Conservation (phyloP, 2,329 filamentous ascomycete species). For the Curvularia sp. region DNA sequence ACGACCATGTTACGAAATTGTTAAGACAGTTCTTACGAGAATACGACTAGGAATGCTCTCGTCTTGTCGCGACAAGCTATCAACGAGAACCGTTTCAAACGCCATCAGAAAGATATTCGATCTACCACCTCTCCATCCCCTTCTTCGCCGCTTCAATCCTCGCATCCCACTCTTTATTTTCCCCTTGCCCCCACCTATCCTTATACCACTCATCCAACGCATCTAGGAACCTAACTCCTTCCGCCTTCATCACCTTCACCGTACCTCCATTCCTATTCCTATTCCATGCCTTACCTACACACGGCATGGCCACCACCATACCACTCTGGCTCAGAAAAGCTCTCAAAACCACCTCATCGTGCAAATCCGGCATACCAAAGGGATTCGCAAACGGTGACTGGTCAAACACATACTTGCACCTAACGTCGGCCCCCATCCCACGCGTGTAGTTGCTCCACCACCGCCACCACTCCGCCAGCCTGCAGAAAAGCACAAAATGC, state of each 20-base stretch:
- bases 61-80: background rate
- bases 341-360: background rate
- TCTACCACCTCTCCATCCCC: slow-evolving; percentile 16
- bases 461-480: slow-evolving; percentile 28
- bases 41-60: background rate
- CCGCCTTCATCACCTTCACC: slow-evolving; percentile 7
- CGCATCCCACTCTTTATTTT: slow-evolving; percentile 3
- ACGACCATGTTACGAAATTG: background rate
- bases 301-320: slow-evolving; percentile 11
- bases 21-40: background rate
- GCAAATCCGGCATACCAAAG: slow-evolving; percentile 4
- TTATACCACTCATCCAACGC: slow-evolving; percentile 12
- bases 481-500: slow-evolving; percentile 30
- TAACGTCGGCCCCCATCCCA: background rate
- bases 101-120: background rate
- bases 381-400: slow-evolving; percentile 10
- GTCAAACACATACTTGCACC: slow-evolving; percentile 22
- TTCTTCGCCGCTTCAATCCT: slow-evolving; percentile 6
- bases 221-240: slow-evolving; percentile 14
- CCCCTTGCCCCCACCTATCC: background rate
- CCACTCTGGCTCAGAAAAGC: slow-evolving; percentile 10
- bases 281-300: slow-evolving; percentile 17
- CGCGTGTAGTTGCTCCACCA: background rate
- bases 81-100: too few species aligned
- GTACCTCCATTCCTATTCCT: slow-evolving; percentile 8